Evolutionary conservation across 108 stramenopile genomes (phyloP).

Genomic region (Nitzschia putrida): DNA sequence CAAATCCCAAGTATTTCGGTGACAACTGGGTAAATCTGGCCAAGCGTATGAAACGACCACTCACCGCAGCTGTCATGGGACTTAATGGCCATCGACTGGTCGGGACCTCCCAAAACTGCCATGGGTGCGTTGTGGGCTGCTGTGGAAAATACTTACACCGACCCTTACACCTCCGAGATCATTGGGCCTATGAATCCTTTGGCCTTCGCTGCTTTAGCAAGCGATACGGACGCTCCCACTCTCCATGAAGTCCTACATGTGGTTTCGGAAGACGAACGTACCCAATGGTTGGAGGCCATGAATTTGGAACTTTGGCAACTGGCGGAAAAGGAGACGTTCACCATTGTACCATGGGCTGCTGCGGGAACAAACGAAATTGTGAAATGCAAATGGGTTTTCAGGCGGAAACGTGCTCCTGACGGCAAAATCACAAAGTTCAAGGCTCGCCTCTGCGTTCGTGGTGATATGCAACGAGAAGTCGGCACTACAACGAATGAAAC

Average conservation of each 20-base stretch:
- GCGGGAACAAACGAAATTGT: conserved; percentile 8
- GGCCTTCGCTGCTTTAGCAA: conserved; percentile 4
- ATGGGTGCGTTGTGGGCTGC: not conserved
- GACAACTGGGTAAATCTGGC: conserved; percentile 4
- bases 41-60: not conserved
- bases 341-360: not conserved
- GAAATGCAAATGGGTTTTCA: conserved; percentile 20
- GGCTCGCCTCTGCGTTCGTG: conserved; percentile 37
- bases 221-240: conserved; percentile 5
- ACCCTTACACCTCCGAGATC: conserved; percentile 3
- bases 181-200: not conserved
- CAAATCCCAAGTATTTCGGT: conserved; percentile 8
- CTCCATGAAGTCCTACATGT: not conserved
- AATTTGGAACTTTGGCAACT: not conserved
- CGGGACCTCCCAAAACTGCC: not conserved
- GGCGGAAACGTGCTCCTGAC: conserved; percentile 24
- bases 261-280: not conserved
- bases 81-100: conserved; percentile 6
- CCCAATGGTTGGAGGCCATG: not conserved
- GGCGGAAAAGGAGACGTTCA: not conserved
- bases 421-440: conserved; percentile 41
- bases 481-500: conserved; percentile 39
- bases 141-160: not conserved
- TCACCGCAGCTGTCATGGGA: not conserved
- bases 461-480: conserved; percentile 34